Conservation (phyloP, 345 rosid genomes). For the Sonneratia alba region DNA sequence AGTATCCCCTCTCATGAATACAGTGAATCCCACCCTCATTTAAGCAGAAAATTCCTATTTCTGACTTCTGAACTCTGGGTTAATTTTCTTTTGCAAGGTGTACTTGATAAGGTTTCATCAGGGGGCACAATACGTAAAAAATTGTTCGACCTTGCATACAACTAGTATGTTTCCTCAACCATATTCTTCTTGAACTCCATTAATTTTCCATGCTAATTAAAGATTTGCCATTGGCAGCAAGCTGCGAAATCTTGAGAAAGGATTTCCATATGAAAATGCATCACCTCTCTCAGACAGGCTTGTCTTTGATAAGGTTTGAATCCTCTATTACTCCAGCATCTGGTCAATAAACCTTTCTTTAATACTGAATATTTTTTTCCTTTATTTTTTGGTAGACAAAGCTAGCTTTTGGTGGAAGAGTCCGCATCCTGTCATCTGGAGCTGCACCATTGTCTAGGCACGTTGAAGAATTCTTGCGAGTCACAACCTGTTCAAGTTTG, state of each 20-base stretch:
- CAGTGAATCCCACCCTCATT: too few relatives aligned
- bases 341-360: not conserved
- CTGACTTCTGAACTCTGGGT: not conserved
- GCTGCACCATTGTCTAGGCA: slow-evolving; percentile 91
- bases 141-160: slow-evolving; percentile 61
- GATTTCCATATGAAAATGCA: slow-evolving; percentile 75
- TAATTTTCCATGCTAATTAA: not conserved
- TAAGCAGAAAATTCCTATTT: not conserved
- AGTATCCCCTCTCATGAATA: too few relatives aligned
- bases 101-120: slow-evolving; percentile 49
- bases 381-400: slow-evolving; percentile 35
- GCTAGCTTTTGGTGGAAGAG: slow-evolving; percentile 74
- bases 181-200: not conserved
- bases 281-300: slow-evolving; percentile 73
- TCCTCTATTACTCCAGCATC: not conserved
- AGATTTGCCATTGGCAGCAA: slow-evolving; percentile 44
- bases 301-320: slow-evolving; percentile 65
- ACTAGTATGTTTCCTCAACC: slow-evolving; percentile 48
- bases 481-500: slow-evolving; percentile 63
- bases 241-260: slow-evolving; percentile 54
- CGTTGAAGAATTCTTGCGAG: slow-evolving; percentile 84
- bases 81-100: slow-evolving; percentile 30
- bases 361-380: too few relatives aligned
- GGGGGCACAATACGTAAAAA: slow-evolving; percentile 57
- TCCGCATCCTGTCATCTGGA: slow-evolving; percentile 68